Percentiles rank a stretch among this genome's conserved stretches.
Evolutionary conservation across 768 basidiomycete species (phyloP).

Genomic region (Mycena galericulata): DNA sequence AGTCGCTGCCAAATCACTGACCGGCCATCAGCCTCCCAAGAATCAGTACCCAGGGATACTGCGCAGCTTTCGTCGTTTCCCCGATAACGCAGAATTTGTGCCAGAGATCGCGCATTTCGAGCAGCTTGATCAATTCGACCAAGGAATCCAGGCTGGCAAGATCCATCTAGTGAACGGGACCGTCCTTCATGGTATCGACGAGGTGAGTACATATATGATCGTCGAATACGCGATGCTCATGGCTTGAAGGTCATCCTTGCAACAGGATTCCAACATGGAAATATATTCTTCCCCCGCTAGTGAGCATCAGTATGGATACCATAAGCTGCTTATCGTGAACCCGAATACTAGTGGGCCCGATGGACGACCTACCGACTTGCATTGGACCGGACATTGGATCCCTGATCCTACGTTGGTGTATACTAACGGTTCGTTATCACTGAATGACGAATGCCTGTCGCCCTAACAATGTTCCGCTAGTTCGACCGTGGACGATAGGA

Average conservation of each 20-base stretch:
- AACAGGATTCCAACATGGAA: slow-evolving; percentile 47
- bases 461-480: slow-evolving; percentile 10
- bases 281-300: slow-evolving; percentile 41
- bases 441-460: not conserved
- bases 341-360: slow-evolving; percentile 19
- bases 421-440: slow-evolving; percentile 25
- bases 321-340: not conserved
- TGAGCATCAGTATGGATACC: not conserved
- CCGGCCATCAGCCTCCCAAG: too few relatives aligned
- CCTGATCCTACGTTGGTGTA: slow-evolving; percentile 50
- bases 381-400: slow-evolving; percentile 47
- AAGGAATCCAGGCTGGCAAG: slow-evolving; percentile 39
- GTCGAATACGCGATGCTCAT: not conserved
- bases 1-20: not conserved
- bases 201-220: slow-evolving; percentile 26
- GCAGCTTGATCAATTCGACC: slow-evolving; percentile 30
- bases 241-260: slow-evolving; percentile 40
- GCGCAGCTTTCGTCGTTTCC: slow-evolving; percentile 42
- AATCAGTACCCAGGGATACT: too few relatives aligned
- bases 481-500: slow-evolving; percentile 40
- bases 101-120: slow-evolving; percentile 44
- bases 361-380: slow-evolving; percentile 34
- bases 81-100: slow-evolving; percentile 40
- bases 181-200: slow-evolving; percentile 44
- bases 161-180: slow-evolving; percentile 46